These are phyloP conservation scores for Cladosporium sp. DNA, from an alignment of 2,329 filamentous ascomycete species.

Conservation along the genomic window DNA sequence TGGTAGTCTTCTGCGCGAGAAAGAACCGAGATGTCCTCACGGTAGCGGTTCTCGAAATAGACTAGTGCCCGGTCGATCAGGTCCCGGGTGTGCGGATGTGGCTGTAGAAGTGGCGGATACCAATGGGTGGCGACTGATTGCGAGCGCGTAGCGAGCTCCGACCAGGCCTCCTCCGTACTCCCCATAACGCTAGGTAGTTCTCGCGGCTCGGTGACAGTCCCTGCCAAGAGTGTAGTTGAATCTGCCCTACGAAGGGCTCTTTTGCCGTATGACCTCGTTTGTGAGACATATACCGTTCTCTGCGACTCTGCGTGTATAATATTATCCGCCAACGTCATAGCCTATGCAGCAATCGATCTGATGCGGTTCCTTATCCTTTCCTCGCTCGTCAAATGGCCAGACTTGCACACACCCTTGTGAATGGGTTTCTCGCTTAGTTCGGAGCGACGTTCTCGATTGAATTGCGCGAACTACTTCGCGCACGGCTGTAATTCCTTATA, in stretches of 20 bases:
- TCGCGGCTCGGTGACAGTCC: background rate
- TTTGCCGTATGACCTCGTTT: background rate
- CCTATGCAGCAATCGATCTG: background rate
- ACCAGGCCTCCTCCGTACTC: background rate
- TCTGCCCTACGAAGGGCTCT: background rate
- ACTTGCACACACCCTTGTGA: background rate
- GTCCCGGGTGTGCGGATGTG: conserved; percentile 3
- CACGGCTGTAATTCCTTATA: conserved; percentile 15
- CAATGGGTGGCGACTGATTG: background rate
- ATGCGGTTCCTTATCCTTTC: background rate
- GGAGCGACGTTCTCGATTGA: conserved; percentile 7
- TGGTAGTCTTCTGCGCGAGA: background rate
- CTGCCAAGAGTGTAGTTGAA: background rate
- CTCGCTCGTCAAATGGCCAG: background rate
- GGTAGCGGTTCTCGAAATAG: background rate
- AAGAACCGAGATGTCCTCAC: background rate
- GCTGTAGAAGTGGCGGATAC: background rate
- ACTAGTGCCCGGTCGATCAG: background rate
- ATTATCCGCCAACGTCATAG: background rate
- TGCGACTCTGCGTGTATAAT: background rate
- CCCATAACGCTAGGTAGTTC: background rate
- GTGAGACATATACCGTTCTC: background rate
- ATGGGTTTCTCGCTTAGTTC: background rate
- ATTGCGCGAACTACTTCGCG: background rate
- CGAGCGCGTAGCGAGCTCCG: background rate